Percentiles rank a stretch among this genome's conserved stretches.
These are phyloP conservation scores for Pseudocercospora macadamiae DNA, from an alignment of 2,329 filamentous ascomycete genomes.

Conservation along the genomic window DNA sequence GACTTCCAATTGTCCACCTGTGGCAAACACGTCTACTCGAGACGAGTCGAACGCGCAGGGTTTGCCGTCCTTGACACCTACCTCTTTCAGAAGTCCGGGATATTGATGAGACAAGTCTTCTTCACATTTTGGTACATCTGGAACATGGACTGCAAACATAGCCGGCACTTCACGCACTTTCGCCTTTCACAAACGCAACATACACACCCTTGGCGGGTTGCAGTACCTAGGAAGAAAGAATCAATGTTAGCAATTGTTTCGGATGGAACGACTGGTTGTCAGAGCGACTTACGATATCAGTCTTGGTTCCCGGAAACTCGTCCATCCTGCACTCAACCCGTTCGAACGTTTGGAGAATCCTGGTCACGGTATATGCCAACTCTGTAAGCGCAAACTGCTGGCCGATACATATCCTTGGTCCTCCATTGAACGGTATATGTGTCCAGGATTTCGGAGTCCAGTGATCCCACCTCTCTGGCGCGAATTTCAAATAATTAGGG, in stretches of 20 bases:
- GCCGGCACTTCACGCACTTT: constrained; percentile 11
- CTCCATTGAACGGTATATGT: constrained; percentile 54
- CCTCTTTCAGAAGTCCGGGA: background rate
- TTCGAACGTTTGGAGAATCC: constrained; percentile 50
- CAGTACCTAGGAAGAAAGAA: constrained; percentile 27
- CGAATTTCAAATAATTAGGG: constrained; percentile 46
- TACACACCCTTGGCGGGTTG: constrained; percentile 47
- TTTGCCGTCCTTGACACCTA: background rate
- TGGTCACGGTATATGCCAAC: constrained; percentile 53
- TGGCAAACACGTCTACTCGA: background rate
- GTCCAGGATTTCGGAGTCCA: constrained; percentile 56
- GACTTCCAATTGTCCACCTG: background rate
- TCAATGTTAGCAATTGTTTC: background rate
- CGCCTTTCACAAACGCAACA: constrained; percentile 41
- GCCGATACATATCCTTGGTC: constrained; percentile 54
- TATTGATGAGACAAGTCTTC: constrained; percentile 4
- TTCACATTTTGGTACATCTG: constrained; percentile 5
- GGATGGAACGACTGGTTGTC: background rate
- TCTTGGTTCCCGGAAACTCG: constrained; percentile 45
- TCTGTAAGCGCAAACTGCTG: constrained; percentile 57
- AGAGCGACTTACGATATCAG: constrained; percentile 47
- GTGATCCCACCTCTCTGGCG: constrained; percentile 54
- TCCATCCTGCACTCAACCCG: constrained; percentile 43
- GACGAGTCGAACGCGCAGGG: background rate
- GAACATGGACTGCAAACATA: background rate